Percentiles rank a stretch among this genome's conserved stretches.
These are phyloP conservation scores for Backusella parvicylindrica DNA, from an alignment of 192 early-diverging fungal genomes.

Conservation along the genomic window DNA sequence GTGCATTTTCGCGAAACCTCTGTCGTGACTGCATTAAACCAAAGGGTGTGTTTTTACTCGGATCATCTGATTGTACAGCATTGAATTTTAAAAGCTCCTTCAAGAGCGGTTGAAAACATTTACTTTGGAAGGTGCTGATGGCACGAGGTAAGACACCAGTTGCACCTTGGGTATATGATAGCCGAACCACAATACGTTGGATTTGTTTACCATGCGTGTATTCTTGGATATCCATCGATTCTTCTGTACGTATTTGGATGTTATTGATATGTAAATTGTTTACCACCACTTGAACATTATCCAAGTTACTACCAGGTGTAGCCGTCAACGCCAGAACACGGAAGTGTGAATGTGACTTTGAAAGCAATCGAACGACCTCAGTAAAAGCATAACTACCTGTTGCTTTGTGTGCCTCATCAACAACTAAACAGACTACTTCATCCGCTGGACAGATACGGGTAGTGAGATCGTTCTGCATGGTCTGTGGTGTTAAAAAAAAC, in stretches of 20 bases:
- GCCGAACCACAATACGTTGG: constrained; percentile 62
- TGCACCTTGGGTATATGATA: constrained; percentile 43
- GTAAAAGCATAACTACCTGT: constrained; percentile 83
- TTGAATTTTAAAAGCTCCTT: constrained; percentile 27
- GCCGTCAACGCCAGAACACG: constrained; percentile 86
- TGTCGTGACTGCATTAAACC: constrained; percentile 37
- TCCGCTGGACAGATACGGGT: constrained; percentile 61
- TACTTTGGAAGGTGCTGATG: neutral
- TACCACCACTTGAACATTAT: constrained; percentile 73
- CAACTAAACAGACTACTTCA: constrained; percentile 66
- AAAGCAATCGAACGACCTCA: constrained; percentile 62
- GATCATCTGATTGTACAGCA: constrained; percentile 22
- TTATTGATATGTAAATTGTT: constrained; percentile 71
- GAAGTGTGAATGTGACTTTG: constrained; percentile 46
- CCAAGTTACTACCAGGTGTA: constrained; percentile 73
- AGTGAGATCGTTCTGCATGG: constrained; percentile 81
- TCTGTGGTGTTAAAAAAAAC: constrained; percentile 88
- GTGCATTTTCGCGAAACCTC: neutral
- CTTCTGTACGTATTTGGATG: constrained; percentile 87
- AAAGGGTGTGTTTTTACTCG: constrained; percentile 39
- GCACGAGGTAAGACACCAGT: constrained; percentile 22
- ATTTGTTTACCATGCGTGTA: constrained; percentile 67
- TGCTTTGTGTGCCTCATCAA: constrained; percentile 91
- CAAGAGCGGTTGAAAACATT: constrained; percentile 20
- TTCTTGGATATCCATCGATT: constrained; percentile 74